phyloP scores from a whole-genome alignment of 1,284 basidiomycete genomes.

The Ustilago shanxiensis region DNA sequence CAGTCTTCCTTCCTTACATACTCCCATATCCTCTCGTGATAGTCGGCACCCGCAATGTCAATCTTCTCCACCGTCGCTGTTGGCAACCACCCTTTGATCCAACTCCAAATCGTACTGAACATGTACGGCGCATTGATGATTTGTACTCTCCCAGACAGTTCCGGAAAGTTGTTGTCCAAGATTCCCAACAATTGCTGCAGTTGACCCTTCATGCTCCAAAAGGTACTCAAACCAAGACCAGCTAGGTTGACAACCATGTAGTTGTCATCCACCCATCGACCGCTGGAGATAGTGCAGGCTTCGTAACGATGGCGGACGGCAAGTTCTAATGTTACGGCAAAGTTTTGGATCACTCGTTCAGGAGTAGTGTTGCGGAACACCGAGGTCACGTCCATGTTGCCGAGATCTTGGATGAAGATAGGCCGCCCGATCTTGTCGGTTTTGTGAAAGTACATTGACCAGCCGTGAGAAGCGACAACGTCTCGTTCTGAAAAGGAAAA shows the following conservation, averaged over 20 bases:
- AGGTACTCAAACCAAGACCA: slow-evolving; percentile 63
- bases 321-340: slow-evolving; percentile 65
- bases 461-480: slow-evolving; percentile 58
- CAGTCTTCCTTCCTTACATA: slow-evolving; percentile 57
- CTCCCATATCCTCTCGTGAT: slow-evolving; percentile 44
- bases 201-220: slow-evolving; percentile 66
- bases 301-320: slow-evolving; percentile 62
- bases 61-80: slow-evolving; percentile 65
- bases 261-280: slow-evolving; percentile 65
- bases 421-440: slow-evolving; percentile 63
- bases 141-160: slow-evolving; percentile 64
- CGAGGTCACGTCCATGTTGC: slow-evolving; percentile 53
- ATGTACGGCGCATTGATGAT: slow-evolving; percentile 68
- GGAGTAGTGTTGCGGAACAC: slow-evolving; percentile 60
- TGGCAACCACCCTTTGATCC: slow-evolving; percentile 67
- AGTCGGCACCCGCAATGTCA: slow-evolving; percentile 64
- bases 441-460: slow-evolving; percentile 70
- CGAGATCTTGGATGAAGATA: slow-evolving; percentile 67
- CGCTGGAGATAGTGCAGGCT: slow-evolving; percentile 49
- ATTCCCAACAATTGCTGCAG: slow-evolving; percentile 62
- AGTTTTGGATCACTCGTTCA: slow-evolving; percentile 64
- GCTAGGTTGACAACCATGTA: slow-evolving; percentile 66
- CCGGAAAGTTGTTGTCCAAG: slow-evolving; percentile 67
- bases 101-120: slow-evolving; percentile 65
- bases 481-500: slow-evolving; percentile 62